Conservation (phyloP, 1,284 basidiomycete species). For the Chalciporus sp. region DNA sequence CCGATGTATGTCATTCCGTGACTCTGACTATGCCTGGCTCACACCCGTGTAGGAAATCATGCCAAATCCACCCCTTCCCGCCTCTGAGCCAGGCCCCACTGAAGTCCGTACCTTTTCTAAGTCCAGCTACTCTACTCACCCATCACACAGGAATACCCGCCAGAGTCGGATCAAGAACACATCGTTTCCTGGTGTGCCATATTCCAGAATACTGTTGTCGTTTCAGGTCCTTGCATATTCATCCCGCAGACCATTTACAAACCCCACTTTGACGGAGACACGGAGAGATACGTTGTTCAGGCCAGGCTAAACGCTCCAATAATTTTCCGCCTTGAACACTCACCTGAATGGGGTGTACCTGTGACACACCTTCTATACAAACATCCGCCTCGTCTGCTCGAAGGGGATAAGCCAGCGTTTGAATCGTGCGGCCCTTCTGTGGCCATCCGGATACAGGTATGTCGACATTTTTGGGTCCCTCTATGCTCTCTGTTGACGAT, state of each 20-base stretch:
- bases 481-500: slow-evolving; percentile 39
- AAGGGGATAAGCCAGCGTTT: slow-evolving; percentile 63
- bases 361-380: slow-evolving; percentile 49
- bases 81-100: no score
- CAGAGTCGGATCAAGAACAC: not conserved
- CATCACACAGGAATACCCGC: not conserved
- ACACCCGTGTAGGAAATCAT: no score
- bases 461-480: slow-evolving; percentile 14
- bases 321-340: slow-evolving; percentile 53
- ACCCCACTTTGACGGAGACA: slow-evolving; percentile 68
- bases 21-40: no score
- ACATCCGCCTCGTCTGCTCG: slow-evolving; percentile 40
- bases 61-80: no score
- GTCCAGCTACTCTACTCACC: not conserved
- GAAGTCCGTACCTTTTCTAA: no score
- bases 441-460: slow-evolving; percentile 54
- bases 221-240: slow-evolving; percentile 41
- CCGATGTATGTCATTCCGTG: no score
- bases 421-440: slow-evolving; percentile 66
- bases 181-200: slow-evolving; percentile 3
- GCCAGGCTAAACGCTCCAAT: slow-evolving; percentile 61
- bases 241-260: slow-evolving; percentile 67
- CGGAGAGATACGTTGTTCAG: slow-evolving; percentile 68
- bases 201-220: slow-evolving; percentile 13
- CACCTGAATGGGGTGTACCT: slow-evolving; percentile 56